Conservation (phyloP, 2,329 filamentous ascomycete species). For the Fusarium graminum region DNA sequence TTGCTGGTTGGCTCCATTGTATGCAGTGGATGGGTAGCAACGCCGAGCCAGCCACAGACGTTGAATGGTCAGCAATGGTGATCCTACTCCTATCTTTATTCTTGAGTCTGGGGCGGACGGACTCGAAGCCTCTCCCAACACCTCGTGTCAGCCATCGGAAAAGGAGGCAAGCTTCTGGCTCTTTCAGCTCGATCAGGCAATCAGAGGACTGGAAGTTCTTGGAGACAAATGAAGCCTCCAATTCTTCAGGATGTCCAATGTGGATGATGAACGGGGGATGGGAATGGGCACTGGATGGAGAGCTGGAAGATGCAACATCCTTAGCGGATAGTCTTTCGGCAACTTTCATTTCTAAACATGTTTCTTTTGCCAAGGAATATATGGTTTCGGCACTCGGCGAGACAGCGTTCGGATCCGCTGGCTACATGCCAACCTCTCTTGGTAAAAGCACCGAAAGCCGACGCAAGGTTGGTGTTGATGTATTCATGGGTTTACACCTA, state of each 20-base stretch:
- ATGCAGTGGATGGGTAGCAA: conserved; percentile 74
- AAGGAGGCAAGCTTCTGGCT: conserved; percentile 53
- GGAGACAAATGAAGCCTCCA: conserved; percentile 61
- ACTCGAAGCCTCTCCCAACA: conserved; percentile 45
- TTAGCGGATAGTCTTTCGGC: conserved; percentile 44
- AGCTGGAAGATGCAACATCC: conserved; percentile 52
- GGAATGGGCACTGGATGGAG: conserved; percentile 77
- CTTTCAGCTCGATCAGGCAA: conserved; percentile 54
- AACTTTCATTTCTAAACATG: conserved; percentile 65
- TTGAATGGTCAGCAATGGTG: conserved; percentile 78
- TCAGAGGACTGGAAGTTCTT: conserved; percentile 63
- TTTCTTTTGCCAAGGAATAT: conserved; percentile 74
- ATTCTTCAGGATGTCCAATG: conserved; percentile 62
- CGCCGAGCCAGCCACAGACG: conserved; percentile 61
- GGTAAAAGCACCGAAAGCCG: conserved; percentile 67
- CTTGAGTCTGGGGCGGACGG: conserved; percentile 67
- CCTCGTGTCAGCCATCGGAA: conserved; percentile 50
- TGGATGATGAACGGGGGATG: conserved; percentile 75
- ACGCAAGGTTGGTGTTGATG: conserved; percentile 72
- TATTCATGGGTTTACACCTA: conserved; percentile 83
- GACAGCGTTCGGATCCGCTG: conserved; percentile 63
- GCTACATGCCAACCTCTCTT: conserved; percentile 74
- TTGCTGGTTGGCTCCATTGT: conserved; percentile 80
- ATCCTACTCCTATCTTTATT: conserved; percentile 75
- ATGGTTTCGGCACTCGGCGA: conserved; percentile 70